phyloP scores from a whole-genome alignment of 805 yeast species.

The Kluyveromyces dobzhanskii region DNA sequence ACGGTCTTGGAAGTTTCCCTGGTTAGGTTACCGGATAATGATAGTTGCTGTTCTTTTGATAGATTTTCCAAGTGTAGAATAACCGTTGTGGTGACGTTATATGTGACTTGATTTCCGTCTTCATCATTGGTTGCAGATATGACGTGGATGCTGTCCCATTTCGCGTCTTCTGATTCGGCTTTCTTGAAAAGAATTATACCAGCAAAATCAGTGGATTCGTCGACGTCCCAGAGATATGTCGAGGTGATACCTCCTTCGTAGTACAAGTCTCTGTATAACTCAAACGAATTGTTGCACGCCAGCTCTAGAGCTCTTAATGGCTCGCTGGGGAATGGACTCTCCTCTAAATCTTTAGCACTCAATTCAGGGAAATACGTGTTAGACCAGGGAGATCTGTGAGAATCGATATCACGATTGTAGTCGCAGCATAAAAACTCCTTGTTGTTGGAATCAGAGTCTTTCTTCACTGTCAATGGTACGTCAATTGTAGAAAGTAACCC shows the following conservation, averaged over 20 bases:
- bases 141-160: constrained; percentile 94
- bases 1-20: constrained; percentile 65
- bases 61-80: constrained; percentile 55
- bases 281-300: constrained; percentile 83
- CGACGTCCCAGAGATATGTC: constrained; percentile 88
- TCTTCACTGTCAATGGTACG: constrained; percentile 49
- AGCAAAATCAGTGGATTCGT: constrained; percentile 53
- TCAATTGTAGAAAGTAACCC: constrained; percentile 84
- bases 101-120: constrained; percentile 32
- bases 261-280: constrained; percentile 84
- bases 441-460: constrained; percentile 30
- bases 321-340: constrained; percentile 68
- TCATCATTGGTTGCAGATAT: constrained; percentile 55
- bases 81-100: constrained; percentile 80
- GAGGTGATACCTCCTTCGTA: constrained; percentile 91
- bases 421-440: constrained; percentile 80
- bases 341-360: constrained; percentile 43
- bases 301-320: constrained; percentile 65
- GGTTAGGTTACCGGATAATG: constrained; percentile 74
- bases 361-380: constrained; percentile 45
- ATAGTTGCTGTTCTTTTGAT: constrained; percentile 31
- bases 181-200: constrained; percentile 87
- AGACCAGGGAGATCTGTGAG: constrained; percentile 86
- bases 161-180: constrained; percentile 34
- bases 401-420: constrained; percentile 91